These are phyloP conservation scores for Trichoderma orchidacearum DNA, from an alignment of 495 filamentous ascomycete genomes.

Conservation along the genomic window DNA sequence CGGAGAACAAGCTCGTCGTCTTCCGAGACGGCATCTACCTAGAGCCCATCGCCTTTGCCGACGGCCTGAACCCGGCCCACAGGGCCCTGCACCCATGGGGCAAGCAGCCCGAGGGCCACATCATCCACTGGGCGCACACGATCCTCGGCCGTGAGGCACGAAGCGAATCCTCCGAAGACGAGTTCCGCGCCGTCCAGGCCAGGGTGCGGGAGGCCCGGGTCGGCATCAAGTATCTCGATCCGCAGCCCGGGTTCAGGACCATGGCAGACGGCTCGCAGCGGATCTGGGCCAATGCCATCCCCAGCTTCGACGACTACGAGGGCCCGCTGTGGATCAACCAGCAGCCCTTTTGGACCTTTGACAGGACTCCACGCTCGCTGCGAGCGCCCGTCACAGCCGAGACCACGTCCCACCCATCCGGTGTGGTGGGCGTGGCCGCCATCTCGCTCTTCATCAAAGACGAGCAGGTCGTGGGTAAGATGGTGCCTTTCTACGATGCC, in stretches of 20 bases:
- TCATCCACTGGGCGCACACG: conserved; percentile 43
- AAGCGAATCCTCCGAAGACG: conserved; percentile 6
- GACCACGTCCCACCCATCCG: conserved; percentile 26
- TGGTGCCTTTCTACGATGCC: conserved; percentile 13
- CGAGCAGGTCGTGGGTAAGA: conserved; percentile 6
- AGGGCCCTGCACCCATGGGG: conserved; percentile 39
- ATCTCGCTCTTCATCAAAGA: conserved; percentile 20
- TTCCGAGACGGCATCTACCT: conserved; percentile 45
- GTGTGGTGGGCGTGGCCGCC: conserved; percentile 27
- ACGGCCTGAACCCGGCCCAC: conserved; percentile 20
- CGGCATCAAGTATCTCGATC: conserved; percentile 25
- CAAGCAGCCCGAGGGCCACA: conserved; percentile 20
- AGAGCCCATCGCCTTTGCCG: conserved; percentile 45
- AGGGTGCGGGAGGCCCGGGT: conserved; percentile 10
- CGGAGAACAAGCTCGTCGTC: conserved; percentile 42
- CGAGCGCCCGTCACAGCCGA: conserved; percentile 22
- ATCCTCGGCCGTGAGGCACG: conserved; percentile 5
- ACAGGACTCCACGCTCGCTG: conserved; percentile 30
- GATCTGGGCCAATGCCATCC: conserved; percentile 38
- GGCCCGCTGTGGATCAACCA: conserved; percentile 4
- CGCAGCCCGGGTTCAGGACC: conserved; percentile 26
- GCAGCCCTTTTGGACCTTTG: conserved; percentile 45
- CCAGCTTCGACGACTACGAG: conserved; percentile 12
- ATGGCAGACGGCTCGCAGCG: conserved; percentile 30
- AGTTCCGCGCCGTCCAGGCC: conserved; percentile 12